Conservation (phyloP, 2,329 filamentous ascomycete genomes). For the Cercospora janseana region DNA sequence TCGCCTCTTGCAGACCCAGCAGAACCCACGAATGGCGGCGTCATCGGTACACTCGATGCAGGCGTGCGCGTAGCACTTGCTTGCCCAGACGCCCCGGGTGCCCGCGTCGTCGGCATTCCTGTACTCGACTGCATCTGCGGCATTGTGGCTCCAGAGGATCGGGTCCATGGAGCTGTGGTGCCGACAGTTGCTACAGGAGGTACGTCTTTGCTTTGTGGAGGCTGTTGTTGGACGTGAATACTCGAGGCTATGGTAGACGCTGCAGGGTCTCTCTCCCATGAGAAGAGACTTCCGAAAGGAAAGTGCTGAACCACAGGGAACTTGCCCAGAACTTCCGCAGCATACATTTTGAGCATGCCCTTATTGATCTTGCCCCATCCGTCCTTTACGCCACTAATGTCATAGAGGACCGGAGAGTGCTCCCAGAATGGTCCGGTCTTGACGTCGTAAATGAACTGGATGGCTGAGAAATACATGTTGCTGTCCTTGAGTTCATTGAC, state of each 20-base stretch:
- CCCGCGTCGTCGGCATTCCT: slow-evolving; percentile 34
- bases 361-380: slow-evolving; percentile 98
- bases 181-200: slow-evolving; percentile 21
- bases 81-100: slow-evolving; percentile 28
- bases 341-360: slow-evolving; percentile 99
- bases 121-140: slow-evolving; percentile 30
- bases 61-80: background rate
- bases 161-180: slow-evolving; percentile 34
- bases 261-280: slow-evolving; percentile 47
- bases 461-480: slow-evolving; percentile 85
- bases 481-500: slow-evolving; percentile 43
- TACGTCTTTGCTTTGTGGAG: slow-evolving; percentile 29
- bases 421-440: slow-evolving; percentile 94
- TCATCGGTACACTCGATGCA: background rate
- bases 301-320: slow-evolving; percentile 98
- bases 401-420: slow-evolving; percentile 89
- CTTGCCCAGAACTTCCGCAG: slow-evolving; percentile 91
- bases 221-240: slow-evolving; percentile 36
- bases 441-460: slow-evolving; percentile 96
- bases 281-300: slow-evolving; percentile 51
- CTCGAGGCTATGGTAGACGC: slow-evolving; percentile 33
- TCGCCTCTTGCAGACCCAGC: background rate
- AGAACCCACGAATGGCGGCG: background rate
- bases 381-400: slow-evolving; percentile 82
- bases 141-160: slow-evolving; percentile 18